Conservation (phyloP, 2,329 filamentous ascomycete species). For the Phialemoniopsis sp. region DNA sequence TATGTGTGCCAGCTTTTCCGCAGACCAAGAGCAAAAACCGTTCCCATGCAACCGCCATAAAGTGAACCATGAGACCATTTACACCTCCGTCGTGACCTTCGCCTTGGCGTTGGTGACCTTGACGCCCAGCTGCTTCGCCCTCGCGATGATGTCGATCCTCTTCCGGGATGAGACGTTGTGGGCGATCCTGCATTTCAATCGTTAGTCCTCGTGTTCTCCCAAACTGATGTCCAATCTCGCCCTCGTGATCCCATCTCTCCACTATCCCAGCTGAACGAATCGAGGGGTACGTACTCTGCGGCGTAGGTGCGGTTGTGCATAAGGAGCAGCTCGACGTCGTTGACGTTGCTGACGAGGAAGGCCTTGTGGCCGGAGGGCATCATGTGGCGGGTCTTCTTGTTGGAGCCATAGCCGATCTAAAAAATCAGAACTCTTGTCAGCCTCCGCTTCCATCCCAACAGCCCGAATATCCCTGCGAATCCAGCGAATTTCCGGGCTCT, state of each 20-base stretch:
- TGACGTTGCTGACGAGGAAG: constrained; percentile 96
- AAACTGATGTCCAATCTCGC: constrained; percentile 2
- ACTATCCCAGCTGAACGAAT: background rate
- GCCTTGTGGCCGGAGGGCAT: constrained; percentile 99
- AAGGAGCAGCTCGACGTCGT: constrained; percentile 93
- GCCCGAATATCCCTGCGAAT: background rate
- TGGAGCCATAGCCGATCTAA: constrained; percentile 97
- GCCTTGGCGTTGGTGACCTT: constrained; percentile 99
- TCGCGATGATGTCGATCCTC: constrained; percentile 95
- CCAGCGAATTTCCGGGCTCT: constrained; percentile 6
- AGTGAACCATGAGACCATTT: constrained; percentile 27
- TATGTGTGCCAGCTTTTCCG: constrained; percentile 3
- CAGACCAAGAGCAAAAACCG: constrained; percentile 14
- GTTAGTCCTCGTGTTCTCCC: constrained; percentile 11
- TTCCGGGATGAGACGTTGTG: constrained; percentile 98
- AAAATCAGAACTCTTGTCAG: constrained; percentile 7
- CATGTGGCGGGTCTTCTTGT: constrained; percentile 99
- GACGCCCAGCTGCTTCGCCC: constrained; percentile 96
- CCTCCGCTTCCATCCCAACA: background rate
- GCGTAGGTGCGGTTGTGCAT: constrained; percentile 99
- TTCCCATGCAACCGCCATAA: constrained; percentile 13
- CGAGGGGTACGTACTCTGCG: constrained; percentile 73
- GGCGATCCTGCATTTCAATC: constrained; percentile 69
- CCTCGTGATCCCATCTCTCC: background rate
- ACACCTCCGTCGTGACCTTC: constrained; percentile 94